These are phyloP conservation scores for Endoconidiophora polonica DNA, from an alignment of 2,329 filamentous ascomycete genomes.

Conservation along the genomic window DNA sequence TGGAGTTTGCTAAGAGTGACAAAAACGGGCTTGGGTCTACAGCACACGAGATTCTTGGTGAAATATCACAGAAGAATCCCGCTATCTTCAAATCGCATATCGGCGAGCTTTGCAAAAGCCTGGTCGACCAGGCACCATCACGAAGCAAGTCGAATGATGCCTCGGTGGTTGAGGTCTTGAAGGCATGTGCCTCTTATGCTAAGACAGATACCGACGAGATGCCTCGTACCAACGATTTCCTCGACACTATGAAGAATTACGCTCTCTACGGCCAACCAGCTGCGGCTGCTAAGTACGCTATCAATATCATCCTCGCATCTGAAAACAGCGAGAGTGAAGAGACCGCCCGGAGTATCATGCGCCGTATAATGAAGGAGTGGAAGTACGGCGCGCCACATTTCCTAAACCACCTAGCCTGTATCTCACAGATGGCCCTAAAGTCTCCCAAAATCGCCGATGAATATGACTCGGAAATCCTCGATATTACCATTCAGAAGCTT, in stretches of 20 bases:
- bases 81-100: slow-evolving; percentile 87
- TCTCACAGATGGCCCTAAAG: slow-evolving; percentile 61
- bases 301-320: slow-evolving; percentile 72
- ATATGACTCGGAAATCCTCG: slow-evolving; percentile 57
- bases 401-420: slow-evolving; percentile 53
- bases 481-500: slow-evolving; percentile 59
- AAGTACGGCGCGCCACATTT: slow-evolving; percentile 57
- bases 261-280: slow-evolving; percentile 67
- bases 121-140: slow-evolving; percentile 65
- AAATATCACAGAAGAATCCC: slow-evolving; percentile 79
- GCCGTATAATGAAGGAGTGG: slow-evolving; percentile 59
- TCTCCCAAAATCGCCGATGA: slow-evolving; percentile 57
- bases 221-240: slow-evolving; percentile 63
- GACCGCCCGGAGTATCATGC: slow-evolving; percentile 68
- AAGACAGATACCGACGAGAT: slow-evolving; percentile 73
- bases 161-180: slow-evolving; percentile 73
- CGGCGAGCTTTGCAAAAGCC: slow-evolving; percentile 72
- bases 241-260: slow-evolving; percentile 66
- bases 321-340: slow-evolving; percentile 58
- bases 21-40: slow-evolving; percentile 59
- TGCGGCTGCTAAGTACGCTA: slow-evolving; percentile 79
- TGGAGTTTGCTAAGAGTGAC: slow-evolving; percentile 73
- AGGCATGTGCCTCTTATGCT: slow-evolving; percentile 84
- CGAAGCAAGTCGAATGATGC: slow-evolving; percentile 50
- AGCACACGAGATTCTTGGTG: slow-evolving; percentile 77